A percentile compares a stretch with the other conserved stretches of the same genome.
These are phyloP conservation scores for Chaetomiaceae sp. DNA, from an alignment of 2,329 filamentous ascomycete genomes.

Conservation along the genomic window DNA sequence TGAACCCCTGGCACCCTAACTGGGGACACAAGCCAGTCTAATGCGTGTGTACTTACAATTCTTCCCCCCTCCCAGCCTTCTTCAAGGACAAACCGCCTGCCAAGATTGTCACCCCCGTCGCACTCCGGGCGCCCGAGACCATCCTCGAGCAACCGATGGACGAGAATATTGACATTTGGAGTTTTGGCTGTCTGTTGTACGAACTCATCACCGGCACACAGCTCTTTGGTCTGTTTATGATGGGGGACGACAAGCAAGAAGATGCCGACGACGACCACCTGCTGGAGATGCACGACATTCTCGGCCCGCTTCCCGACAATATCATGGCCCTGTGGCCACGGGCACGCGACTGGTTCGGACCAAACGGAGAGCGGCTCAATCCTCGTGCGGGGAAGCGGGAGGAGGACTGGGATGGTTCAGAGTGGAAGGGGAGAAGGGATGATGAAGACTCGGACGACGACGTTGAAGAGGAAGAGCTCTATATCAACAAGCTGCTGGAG, in stretches of 20 bases:
- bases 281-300: no score
- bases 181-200: background rate
- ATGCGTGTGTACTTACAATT: no score
- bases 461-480: no score
- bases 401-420: background rate
- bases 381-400: background rate
- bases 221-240: background rate
- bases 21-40: no score
- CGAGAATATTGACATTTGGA: background rate
- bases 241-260: background rate
- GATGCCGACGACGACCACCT: background rate
- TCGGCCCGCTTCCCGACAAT: background rate
- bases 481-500: no score
- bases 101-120: background rate
- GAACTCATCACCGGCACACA: background rate
- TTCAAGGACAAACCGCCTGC: background rate
- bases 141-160: background rate
- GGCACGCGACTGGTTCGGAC: background rate
- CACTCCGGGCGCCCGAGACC: background rate
- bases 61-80: background rate
- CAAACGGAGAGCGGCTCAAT: background rate
- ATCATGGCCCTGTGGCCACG: background rate
- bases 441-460: no score
- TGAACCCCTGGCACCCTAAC: no score
- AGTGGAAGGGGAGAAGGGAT: background rate